Evolutionary conservation across 202 grass and related monocot species (phyloP).

Genomic region (Saccharum hybrid): DNA sequence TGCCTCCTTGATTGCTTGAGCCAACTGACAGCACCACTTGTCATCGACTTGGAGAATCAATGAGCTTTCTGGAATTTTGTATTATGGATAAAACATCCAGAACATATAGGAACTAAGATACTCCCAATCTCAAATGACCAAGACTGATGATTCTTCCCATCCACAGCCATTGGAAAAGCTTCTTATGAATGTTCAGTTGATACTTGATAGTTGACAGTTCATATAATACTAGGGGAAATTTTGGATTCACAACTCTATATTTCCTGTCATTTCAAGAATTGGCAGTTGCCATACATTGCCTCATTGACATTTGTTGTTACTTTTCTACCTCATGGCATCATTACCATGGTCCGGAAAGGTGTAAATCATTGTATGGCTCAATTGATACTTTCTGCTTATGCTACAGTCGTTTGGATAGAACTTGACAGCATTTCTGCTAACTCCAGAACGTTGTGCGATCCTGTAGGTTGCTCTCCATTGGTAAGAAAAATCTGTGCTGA

Average conservation of each 20-base stretch:
- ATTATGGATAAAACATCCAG: not conserved
- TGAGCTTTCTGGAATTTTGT: not conserved
- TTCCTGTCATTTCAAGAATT: constrained; percentile 8
- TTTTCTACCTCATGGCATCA: constrained; percentile 1
- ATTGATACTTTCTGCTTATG: not conserved
- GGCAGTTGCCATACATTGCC: not conserved
- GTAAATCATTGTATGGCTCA: not conserved
- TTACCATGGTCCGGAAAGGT: not conserved
- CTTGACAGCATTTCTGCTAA: not conserved
- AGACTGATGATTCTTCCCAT: not conserved
- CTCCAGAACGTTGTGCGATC: not conserved
- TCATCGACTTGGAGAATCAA: not conserved
- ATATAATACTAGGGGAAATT: not conserved
- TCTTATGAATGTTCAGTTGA: not conserved
- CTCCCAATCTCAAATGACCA: not conserved
- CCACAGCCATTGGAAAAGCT: not conserved
- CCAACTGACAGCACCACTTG: not conserved
- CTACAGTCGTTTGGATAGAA: not conserved
- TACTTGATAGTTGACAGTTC: not conserved
- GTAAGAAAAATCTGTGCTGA: not conserved
- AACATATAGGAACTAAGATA: not conserved
- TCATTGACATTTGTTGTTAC: too few species aligned
- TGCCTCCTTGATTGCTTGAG: not conserved
- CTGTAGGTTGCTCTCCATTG: not conserved
- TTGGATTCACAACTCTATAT: not conserved